These are phyloP conservation scores for Lunasporangiospora selenospora DNA, from an alignment of 192 early-diverging fungal genomes.

Conservation along the genomic window DNA sequence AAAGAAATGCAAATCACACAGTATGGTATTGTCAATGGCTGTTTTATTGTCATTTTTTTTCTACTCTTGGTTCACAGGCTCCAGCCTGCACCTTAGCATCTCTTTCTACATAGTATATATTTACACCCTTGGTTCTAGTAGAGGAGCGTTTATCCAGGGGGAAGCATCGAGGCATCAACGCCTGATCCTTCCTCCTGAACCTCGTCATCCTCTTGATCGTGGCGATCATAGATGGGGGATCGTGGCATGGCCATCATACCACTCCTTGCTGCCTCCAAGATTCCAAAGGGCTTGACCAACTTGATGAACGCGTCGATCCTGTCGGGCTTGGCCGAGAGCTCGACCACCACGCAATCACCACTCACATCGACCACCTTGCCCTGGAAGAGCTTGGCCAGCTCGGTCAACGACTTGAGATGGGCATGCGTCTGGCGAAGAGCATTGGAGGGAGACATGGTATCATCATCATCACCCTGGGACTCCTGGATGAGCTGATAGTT, in stretches of 20 bases:
- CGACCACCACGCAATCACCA: slow-evolving; percentile 82
- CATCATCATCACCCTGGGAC: slow-evolving; percentile 25
- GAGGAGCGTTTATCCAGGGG: slow-evolving; percentile 93
- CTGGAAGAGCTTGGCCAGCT: slow-evolving; percentile 85
- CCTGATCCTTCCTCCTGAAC: slow-evolving; percentile 63
- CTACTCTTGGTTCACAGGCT: too few species aligned
- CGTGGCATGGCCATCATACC: slow-evolving; percentile 98
- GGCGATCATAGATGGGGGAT: slow-evolving; percentile 79
- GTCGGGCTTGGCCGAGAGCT: slow-evolving; percentile 87
- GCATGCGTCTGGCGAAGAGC: slow-evolving; percentile 59
- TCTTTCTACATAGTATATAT: neutral
- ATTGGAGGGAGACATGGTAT: slow-evolving; percentile 49
- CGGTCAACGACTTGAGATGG: slow-evolving; percentile 80
- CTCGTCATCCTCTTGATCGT: slow-evolving; percentile 71
- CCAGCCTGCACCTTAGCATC: too few species aligned
- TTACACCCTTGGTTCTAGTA: too few species aligned
- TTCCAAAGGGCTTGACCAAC: slow-evolving; percentile 93
- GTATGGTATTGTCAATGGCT: too few species aligned
- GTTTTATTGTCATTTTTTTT: too few species aligned
- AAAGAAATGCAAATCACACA: too few species aligned
- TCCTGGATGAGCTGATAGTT: slow-evolving; percentile 27
- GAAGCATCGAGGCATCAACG: slow-evolving; percentile 92
- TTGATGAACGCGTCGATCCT: slow-evolving; percentile 93
- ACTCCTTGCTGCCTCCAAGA: slow-evolving; percentile 92
- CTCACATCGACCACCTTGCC: slow-evolving; percentile 90